These are phyloP conservation scores for Diaporthe australafricana DNA, from an alignment of 2,329 filamentous ascomycete genomes.

Conservation along the genomic window DNA sequence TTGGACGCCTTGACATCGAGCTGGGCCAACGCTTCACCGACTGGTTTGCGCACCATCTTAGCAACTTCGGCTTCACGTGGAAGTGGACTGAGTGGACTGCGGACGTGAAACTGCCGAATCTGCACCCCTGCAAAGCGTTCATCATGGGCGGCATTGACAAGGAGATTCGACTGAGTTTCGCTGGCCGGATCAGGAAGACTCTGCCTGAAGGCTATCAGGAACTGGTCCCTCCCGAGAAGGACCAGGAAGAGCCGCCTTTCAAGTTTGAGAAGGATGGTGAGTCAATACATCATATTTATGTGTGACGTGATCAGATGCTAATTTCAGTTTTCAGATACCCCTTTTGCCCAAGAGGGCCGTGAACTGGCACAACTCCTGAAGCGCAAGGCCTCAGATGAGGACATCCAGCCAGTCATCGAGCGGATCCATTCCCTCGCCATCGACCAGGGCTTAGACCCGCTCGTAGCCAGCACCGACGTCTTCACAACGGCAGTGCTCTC, in stretches of 20 bases:
- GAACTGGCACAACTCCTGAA: constrained; percentile 83
- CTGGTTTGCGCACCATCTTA: constrained; percentile 98
- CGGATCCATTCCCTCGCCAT: constrained; percentile 84
- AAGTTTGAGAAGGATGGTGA: constrained; percentile 84
- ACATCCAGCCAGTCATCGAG: constrained; percentile 85
- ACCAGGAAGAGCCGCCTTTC: constrained; percentile 95
- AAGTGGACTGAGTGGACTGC: constrained; percentile 98
- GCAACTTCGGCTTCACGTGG: constrained; percentile 99
- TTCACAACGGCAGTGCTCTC: constrained; percentile 95
- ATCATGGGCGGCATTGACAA: constrained; percentile 93
- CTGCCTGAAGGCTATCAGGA: constrained; percentile 86
- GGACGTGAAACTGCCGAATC: constrained; percentile 79
- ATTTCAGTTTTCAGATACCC: constrained; percentile 67
- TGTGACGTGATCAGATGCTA: constrained; percentile 69
- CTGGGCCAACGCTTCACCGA: constrained; percentile 89
- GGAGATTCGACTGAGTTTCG: constrained; percentile 95
- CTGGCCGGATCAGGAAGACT: constrained; percentile 94
- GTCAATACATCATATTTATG: constrained; percentile 54
- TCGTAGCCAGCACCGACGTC: constrained; percentile 90
- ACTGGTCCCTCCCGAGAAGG: constrained; percentile 86
- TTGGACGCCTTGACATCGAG: constrained; percentile 87
- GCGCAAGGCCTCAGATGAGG: constrained; percentile 86
- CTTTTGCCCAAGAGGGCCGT: constrained; percentile 86
- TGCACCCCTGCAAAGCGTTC: constrained; percentile 93
- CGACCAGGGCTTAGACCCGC: constrained; percentile 78